Evolutionary conservation across 768 basidiomycete species (phyloP), one percentile per base, ranked within the genome.

Genomic region (Auricularia cornea): DNA sequence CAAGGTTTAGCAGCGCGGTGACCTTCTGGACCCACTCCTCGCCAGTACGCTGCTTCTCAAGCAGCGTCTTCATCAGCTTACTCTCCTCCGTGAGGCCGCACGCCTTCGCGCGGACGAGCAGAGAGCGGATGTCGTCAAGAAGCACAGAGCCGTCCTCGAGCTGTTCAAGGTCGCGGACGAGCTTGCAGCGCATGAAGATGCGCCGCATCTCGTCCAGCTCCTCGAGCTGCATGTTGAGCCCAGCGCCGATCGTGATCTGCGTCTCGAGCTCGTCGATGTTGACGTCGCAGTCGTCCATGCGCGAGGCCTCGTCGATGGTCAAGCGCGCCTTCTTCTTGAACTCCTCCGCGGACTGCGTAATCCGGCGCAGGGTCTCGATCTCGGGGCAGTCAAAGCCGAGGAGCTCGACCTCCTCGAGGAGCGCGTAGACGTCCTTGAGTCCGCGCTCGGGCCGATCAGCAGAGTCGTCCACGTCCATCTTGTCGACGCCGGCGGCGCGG

Each of bases 361-460:
- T 75, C 18, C 69, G 72, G 57, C 77, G 79, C 31, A 92, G 80
- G 4, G 75, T 70, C 14, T 71, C 75, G 31, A 93, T 87, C 73
- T 97, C 94, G 3, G 83, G 82, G 56, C 86, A 83, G 65, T 96
- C 92, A 68, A 97, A 97, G 0, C 92, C 92, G 16, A 97, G 82
- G 10, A 74, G 78, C 62, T 90, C 85, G 4, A 90, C 92, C 69
- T 94, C 87, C 3, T 75, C 70, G 18, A 97, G 75, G 12, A 95
- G 77, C 2, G 78, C 76, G 66, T 88, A 84, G 10, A 96, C 80
- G 65, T 91, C 89, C 32, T 83, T 83, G 30, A 93, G 73, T 48
- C 83, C 81, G 48, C 86, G 83, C 66, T 93, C 90, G 20, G 87
- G 86, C 65, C 83, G 82, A 66, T 91, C 87, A 26, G 81, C 80